Evolutionary conservation across 345 rosid species (phyloP), one percentile per base, ranked within the genome.

Genomic region (Alliaria petiolata): DNA sequence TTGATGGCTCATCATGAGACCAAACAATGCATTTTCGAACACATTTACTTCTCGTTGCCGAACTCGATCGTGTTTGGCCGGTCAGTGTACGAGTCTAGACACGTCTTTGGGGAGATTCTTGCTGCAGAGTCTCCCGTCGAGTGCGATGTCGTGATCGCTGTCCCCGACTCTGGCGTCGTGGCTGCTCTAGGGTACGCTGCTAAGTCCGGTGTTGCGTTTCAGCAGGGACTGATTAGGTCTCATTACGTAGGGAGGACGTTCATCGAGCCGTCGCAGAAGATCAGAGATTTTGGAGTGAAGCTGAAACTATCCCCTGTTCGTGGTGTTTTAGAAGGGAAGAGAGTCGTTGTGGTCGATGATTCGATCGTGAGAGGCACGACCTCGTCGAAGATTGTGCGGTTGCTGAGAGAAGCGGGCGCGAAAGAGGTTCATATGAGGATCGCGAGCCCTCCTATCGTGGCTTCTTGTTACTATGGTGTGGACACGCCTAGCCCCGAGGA

Each of bases 361-460:
- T 95, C 99, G 0, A 95, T 89, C 8, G 97, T 91, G 42, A 83
- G 99, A 79, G 99, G 96, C 33, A 91, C 97, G 5, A 91, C 99
- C 0, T 95, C 95, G 0, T 91, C 96, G 0, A 95, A 95, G 79
- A 91, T 95, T 26, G 96, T 95, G 47, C 79, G 96, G 65, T 40
- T 95, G 78, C 55, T 95, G n/a, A 85, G 85, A 69, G 96, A 91
- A 74, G 86, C 99, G 0, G 99, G 97, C 6, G 99, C 95, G 1
- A 95, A 85, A 71, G 97, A 91, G 81, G 93, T 95, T 70, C 99
- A 91, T 56, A 95, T 89, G 97, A 88, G 97, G 79, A 91, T 95
- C 3, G 99, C 99, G 0, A 91, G 99, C 67, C 99, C 99, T 9
- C 97, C 97, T 8, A 88, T 89, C 0, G 79, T 89, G 0, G 92